Evolutionary conservation across 176 grass and related monocot genomes (phyloP).

Genomic region (Oryza rufipogon): DNA sequence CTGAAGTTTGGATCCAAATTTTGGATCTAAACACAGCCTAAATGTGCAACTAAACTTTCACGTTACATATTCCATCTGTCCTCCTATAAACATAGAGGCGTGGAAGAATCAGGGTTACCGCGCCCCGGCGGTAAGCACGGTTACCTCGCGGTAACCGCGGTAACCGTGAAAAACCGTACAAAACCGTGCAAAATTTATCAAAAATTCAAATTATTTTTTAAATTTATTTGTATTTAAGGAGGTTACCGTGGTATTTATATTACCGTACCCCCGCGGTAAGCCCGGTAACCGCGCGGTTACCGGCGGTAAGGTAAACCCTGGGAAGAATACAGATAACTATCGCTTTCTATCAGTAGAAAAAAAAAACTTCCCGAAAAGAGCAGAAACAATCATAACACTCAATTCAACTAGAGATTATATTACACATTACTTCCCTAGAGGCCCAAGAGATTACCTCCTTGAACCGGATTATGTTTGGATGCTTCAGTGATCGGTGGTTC

Average conservation of each 20-base stretch:
- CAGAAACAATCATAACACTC: slow-evolving; percentile 1
- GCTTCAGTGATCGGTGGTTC: slow-evolving; percentile 88
- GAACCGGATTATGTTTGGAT: slow-evolving; percentile 91
- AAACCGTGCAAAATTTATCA: too few relatives aligned
- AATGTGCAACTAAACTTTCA: slow-evolving; percentile 28
- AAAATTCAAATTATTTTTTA: too few relatives aligned
- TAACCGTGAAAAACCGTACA: too few relatives aligned
- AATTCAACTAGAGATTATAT: not conserved
- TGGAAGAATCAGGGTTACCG: not conserved
- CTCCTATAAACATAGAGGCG: slow-evolving; percentile 21
- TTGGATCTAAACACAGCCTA: not conserved
- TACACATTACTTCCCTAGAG: slow-evolving; percentile 2
- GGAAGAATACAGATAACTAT: slow-evolving; percentile 12
- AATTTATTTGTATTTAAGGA: too few relatives aligned
- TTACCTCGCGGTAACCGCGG: too few relatives aligned
- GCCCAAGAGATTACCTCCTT: slow-evolving; percentile 72
- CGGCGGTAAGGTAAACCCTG: too few relatives aligned
- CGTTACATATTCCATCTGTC: slow-evolving; percentile 13
- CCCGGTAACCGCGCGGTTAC: too few relatives aligned
- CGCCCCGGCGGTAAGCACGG: too few relatives aligned
- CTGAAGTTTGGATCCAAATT: too few relatives aligned
- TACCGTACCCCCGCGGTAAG: too few relatives aligned
- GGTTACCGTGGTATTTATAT: too few relatives aligned
- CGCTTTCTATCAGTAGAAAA: slow-evolving; percentile 30
- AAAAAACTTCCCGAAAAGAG: not conserved